These are phyloP conservation scores for Hysterium pulicare DNA, from an alignment of 2,329 filamentous ascomycete species.

Conservation along the genomic window DNA sequence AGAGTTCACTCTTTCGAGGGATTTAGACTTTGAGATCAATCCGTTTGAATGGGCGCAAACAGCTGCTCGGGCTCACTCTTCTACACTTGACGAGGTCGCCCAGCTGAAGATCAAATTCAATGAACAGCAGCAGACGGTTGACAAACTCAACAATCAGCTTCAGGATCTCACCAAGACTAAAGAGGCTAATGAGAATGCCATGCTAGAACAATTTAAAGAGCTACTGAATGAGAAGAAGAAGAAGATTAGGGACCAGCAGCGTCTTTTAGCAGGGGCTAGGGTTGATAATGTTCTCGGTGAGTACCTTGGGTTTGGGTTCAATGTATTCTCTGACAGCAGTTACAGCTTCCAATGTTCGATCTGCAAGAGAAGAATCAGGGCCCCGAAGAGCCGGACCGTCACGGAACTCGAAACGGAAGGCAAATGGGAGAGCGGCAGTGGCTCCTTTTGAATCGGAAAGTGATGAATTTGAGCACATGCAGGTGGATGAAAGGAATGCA, in stretches of 20 bases:
- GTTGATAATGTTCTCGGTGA: slow-evolving; percentile 30
- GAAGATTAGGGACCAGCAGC: slow-evolving; percentile 72
- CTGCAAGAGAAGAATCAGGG: slow-evolving; percentile 20
- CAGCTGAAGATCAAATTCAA: slow-evolving; percentile 42
- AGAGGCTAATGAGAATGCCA: slow-evolving; percentile 60
- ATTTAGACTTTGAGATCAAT: slow-evolving; percentile 58
- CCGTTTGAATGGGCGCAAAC: slow-evolving; percentile 68
- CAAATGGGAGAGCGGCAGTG: slow-evolving; percentile 17
- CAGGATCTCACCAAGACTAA: slow-evolving; percentile 66
- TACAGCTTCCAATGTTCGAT: slow-evolving; percentile 28
- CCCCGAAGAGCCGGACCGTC: slow-evolving; percentile 31
- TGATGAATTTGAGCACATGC: slow-evolving; percentile 23
- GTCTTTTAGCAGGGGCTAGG: slow-evolving; percentile 57
- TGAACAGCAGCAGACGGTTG: slow-evolving; percentile 55
- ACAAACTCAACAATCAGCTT: slow-evolving; percentile 60
- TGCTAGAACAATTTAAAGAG: slow-evolving; percentile 67
- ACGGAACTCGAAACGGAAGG: slow-evolving; percentile 35
- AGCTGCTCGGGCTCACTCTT: slow-evolving; percentile 50
- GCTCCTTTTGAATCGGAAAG: slow-evolving; percentile 26
- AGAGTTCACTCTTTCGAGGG: slow-evolving; percentile 55
- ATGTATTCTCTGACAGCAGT: not conserved
- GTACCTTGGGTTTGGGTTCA: slow-evolving; percentile 5
- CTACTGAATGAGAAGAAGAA: slow-evolving; percentile 77
- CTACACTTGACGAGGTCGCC: slow-evolving; percentile 45
- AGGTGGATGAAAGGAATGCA: slow-evolving; percentile 25